Conservation (phyloP, 805 yeast genomes). For the Suhomyces emberorum region DNA sequence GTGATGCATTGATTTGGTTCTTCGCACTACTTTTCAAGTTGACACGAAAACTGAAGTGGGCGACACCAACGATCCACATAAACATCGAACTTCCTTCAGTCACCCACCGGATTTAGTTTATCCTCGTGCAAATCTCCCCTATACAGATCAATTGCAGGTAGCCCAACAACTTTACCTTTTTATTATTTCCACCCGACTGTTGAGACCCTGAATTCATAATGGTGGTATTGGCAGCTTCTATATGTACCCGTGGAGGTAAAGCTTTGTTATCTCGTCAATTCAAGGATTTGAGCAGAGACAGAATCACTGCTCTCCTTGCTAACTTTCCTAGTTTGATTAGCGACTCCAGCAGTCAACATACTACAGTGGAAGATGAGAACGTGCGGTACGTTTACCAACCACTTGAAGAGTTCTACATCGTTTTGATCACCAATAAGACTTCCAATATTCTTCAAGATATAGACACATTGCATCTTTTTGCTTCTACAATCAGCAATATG, state of each 20-base stretch:
- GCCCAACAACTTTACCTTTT: background rate
- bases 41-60: conserved; percentile 13
- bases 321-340: conserved; percentile 79
- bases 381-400: conserved; percentile 96
- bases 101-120: background rate
- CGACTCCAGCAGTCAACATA: conserved; percentile 73
- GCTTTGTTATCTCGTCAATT: conserved; percentile 91
- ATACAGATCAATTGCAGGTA: conserved; percentile 1
- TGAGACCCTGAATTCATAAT: conserved; percentile 18
- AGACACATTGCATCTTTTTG: conserved; percentile 82
- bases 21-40: conserved; percentile 11
- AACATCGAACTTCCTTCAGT: too few species aligned
- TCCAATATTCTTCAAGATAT: conserved; percentile 93
- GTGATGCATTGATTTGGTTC: background rate
- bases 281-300: conserved; percentile 75
- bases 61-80: background rate
- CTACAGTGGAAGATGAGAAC: conserved; percentile 88
- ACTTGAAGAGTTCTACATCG: conserved; percentile 87
- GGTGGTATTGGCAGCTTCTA: conserved; percentile 91
- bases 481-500: conserved; percentile 74
- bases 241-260: conserved; percentile 91
- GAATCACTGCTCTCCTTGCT: conserved; percentile 81
- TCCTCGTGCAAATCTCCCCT: background rate
- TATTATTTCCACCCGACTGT: too few species aligned
- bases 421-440: conserved; percentile 83